Percentiles rank a stretch among this genome's conserved stretches.
phyloP scores from a whole-genome alignment of 108 stramenopile species.

The Epipyxis sp. region DNA sequence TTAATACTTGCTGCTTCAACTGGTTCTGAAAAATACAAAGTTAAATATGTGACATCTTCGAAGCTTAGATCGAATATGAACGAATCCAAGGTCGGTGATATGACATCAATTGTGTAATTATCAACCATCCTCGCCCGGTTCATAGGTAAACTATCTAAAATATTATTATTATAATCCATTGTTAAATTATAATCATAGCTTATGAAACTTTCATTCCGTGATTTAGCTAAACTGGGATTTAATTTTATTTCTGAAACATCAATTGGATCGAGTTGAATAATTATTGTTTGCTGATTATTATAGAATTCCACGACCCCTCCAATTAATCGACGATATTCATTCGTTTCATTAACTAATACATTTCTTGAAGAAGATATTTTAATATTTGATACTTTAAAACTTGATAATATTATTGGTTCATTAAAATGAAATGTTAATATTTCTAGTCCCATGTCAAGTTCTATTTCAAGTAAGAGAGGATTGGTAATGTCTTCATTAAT shows the following conservation, averaged over 20 bases:
- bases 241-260: not conserved
- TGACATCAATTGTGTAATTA: not conserved
- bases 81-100: not conserved
- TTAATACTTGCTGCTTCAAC: not conserved
- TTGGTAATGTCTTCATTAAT: no score
- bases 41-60: not conserved
- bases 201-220: no score
- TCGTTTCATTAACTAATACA: no score
- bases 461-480: no score
- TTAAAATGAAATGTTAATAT: no score
- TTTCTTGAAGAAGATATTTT: no score
- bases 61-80: not conserved
- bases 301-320: not conserved
- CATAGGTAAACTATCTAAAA: not conserved
- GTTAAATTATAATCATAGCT: no score
- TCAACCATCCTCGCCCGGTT: not conserved
- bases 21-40: conserved; percentile 20
- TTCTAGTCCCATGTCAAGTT: no score
- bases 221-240: not conserved
- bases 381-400: no score
- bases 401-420: no score
- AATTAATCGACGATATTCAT: not conserved
- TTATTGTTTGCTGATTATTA: not conserved
- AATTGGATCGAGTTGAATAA: not conserved
- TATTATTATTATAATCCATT: not conserved